Evolutionary conservation across 768 basidiomycete genomes (phyloP).

Genomic region (Leccinum obscurum): DNA sequence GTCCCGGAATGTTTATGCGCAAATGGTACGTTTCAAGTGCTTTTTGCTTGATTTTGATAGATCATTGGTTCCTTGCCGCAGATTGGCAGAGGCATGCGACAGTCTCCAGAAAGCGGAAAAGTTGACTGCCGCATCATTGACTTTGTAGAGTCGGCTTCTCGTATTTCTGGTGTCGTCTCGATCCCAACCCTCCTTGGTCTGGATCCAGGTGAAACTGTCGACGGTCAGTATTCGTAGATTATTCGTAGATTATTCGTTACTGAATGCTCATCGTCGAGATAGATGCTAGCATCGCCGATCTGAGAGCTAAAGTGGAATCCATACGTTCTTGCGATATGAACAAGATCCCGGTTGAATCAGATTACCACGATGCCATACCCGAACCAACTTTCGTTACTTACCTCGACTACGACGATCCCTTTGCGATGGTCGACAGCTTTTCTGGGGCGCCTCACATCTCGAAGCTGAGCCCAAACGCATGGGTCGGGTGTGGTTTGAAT

Average conservation of each 20-base stretch:
- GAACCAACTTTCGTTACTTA: slow-evolving; percentile 68
- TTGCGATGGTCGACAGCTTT: slow-evolving; percentile 50
- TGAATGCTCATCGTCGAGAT: slow-evolving; percentile 1
- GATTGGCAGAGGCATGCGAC: slow-evolving; percentile 92
- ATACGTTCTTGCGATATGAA: slow-evolving; percentile 2
- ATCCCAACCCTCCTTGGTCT: slow-evolving; percentile 85
- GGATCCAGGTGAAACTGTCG: slow-evolving; percentile 62
- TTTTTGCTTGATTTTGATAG: not conserved
- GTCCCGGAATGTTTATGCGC: slow-evolving; percentile 85
- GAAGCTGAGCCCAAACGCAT: slow-evolving; percentile 58
- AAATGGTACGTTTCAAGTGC: slow-evolving; percentile 64
- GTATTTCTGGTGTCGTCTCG: slow-evolving; percentile 71
- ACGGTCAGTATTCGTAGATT: slow-evolving; percentile 44
- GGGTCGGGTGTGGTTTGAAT: slow-evolving; percentile 78
- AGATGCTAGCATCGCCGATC: slow-evolving; percentile 54
- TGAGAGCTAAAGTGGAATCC: slow-evolving; percentile 44
- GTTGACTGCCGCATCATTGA: slow-evolving; percentile 86
- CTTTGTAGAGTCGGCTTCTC: slow-evolving; percentile 75
- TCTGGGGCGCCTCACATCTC: slow-evolving; percentile 57
- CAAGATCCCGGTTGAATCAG: slow-evolving; percentile 9
- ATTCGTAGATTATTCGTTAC: not conserved
- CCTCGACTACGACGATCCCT: slow-evolving; percentile 75
- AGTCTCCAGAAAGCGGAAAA: slow-evolving; percentile 81
- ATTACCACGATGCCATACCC: slow-evolving; percentile 41
- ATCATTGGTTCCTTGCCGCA: slow-evolving; percentile 31